A percentile compares a stretch with the other conserved stretches of the same genome.
Conservation (phyloP, 345 rosid species). For the Brassica nigra region DNA sequence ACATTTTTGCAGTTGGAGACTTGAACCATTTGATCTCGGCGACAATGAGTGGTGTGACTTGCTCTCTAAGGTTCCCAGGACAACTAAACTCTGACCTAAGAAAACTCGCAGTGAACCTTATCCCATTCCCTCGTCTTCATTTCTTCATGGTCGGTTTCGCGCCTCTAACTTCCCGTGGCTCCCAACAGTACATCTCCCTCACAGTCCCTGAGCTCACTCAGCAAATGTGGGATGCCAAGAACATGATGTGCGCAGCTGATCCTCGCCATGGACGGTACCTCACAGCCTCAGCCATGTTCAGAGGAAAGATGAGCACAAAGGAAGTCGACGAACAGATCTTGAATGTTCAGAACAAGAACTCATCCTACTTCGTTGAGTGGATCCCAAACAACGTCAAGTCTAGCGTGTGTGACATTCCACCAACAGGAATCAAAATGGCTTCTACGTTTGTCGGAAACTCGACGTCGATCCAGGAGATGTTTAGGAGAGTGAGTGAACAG, state of each 20-base stretch:
- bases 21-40: slow-evolving; percentile 79
- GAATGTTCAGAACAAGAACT: too few species aligned
- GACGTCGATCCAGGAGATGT: slow-evolving; percentile 94
- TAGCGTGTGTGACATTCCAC: slow-evolving; percentile 55
- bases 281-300: slow-evolving; percentile 91
- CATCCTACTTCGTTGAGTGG: slow-evolving; percentile 93
- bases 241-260: too few species aligned
- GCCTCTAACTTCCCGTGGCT: slow-evolving; percentile 47
- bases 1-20: background rate
- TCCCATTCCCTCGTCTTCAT: slow-evolving; percentile 92
- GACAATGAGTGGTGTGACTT: slow-evolving; percentile 95
- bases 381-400: slow-evolving; percentile 69
- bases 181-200: slow-evolving; percentile 61
- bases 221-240: too few species aligned
- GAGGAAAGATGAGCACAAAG: slow-evolving; percentile 83
- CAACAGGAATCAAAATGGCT: slow-evolving; percentile 50
- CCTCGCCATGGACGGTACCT: too few species aligned
- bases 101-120: slow-evolving; percentile 89
- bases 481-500: slow-evolving; percentile 97
- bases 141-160: too few species aligned
- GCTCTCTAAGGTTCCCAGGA: slow-evolving; percentile 94
- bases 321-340: too few species aligned
- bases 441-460: slow-evolving; percentile 69
- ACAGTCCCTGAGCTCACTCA: slow-evolving; percentile 13
- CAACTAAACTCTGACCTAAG: slow-evolving; percentile 93